Conservation (phyloP, 106 monocot genomes). For the Dioscorea zingiberensis region DNA sequence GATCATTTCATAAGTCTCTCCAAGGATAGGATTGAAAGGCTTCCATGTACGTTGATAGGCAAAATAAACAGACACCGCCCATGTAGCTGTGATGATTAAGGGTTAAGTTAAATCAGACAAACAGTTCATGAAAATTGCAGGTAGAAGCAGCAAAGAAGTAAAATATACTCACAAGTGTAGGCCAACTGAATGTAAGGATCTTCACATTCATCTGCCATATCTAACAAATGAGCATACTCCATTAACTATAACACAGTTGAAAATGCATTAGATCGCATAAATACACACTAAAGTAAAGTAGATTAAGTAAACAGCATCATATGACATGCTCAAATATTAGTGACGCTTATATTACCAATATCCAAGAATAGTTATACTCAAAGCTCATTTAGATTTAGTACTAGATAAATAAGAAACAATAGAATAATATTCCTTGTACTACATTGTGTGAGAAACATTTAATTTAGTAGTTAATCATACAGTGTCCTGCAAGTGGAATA, state of each 20-base stretch:
- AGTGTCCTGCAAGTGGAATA: no score
- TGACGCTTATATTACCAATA: no score
- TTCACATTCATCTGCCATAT: constrained; percentile 89
- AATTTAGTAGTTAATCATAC: no score
- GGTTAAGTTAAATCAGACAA: not conserved
- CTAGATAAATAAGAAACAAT: no score
- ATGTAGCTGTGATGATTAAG: constrained; percentile 54
- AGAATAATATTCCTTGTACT: no score
- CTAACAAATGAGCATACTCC: constrained; percentile 88
- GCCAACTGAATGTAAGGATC: constrained; percentile 90
- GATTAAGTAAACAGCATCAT: no score
- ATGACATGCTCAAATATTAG: no score
- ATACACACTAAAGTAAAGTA: no score
- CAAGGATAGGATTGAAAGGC: constrained; percentile 98
- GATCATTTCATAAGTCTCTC: constrained; percentile 94
- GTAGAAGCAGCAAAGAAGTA: not conserved
- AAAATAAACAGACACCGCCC: constrained; percentile 87
- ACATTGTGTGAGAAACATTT: no score
- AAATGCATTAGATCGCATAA: no score
- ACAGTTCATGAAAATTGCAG: not conserved
- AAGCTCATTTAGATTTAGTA: no score
- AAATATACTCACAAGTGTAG: constrained; percentile 68
- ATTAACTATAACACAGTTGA: constrained; percentile 38
- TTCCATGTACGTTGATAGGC: constrained; percentile 87
- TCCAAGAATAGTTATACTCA: no score